Percentiles rank a stretch among this genome's conserved stretches.
These are phyloP conservation scores for Colletotrichum navitas DNA, from an alignment of 2,329 filamentous ascomycete genomes.

Conservation along the genomic window DNA sequence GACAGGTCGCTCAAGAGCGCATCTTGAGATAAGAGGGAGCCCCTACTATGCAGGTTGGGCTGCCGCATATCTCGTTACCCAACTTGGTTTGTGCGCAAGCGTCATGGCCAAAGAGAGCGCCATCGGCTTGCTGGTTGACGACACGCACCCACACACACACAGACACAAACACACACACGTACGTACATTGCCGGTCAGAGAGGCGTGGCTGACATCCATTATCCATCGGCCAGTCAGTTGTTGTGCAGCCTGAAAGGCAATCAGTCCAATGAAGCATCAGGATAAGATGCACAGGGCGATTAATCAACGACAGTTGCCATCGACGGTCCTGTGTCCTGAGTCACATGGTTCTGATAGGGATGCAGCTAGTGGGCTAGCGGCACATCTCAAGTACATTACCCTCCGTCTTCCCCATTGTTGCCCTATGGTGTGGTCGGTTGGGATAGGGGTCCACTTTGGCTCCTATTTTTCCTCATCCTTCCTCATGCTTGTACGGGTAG, in stretches of 20 bases:
- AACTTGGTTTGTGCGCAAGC: neutral
- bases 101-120: slow-evolving; percentile 1
- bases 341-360: slow-evolving; percentile 42
- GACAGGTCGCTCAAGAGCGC: neutral
- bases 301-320: slow-evolving; percentile 23
- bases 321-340: slow-evolving; percentile 25
- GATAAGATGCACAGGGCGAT: slow-evolving; percentile 28
- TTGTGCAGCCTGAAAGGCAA: neutral
- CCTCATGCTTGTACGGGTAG: neutral
- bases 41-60: neutral
- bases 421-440: slow-evolving; percentile 39
- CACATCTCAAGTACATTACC: slow-evolving; percentile 18
- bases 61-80: slow-evolving; percentile 1
- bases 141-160: neutral
- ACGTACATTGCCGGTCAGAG: neutral
- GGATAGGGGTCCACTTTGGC: slow-evolving; percentile 35
- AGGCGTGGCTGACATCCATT: neutral
- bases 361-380: slow-evolving; percentile 40
- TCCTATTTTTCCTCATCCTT: slow-evolving; percentile 19
- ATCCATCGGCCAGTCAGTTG: neutral
- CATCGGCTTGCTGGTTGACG: slow-evolving; percentile 17
- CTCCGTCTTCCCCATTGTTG: slow-evolving; percentile 36
- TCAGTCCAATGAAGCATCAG: slow-evolving; percentile 28
- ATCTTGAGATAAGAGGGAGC: neutral
- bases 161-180: neutral